Percentiles rank a stretch among this genome's conserved stretches.
Conservation (phyloP, 495 filamentous ascomycete species). For the Pyrenula aspistea region DNA sequence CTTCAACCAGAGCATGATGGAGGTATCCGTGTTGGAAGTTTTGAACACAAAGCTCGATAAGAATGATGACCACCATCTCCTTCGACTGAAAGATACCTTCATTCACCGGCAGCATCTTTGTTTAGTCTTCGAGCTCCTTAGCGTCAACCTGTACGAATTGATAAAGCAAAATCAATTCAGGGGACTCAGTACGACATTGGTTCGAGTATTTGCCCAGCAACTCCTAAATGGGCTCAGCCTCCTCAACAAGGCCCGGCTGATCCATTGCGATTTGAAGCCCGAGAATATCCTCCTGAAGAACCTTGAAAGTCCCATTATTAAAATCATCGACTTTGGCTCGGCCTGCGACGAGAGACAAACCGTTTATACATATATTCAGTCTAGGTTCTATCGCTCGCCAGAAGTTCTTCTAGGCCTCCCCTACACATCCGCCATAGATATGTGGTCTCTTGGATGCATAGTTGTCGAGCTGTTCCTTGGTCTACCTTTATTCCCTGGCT, state of each 20-base stretch:
- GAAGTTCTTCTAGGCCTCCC: constrained; percentile 90
- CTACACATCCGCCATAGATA: constrained; percentile 97
- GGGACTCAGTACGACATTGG: constrained; percentile 91
- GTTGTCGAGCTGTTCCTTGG: constrained; percentile 97
- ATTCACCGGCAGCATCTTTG: constrained; percentile 97
- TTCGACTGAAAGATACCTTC: constrained; percentile 95
- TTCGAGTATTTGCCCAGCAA: constrained; percentile 97
- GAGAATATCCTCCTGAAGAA: constrained; percentile 99
- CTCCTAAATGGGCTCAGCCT: constrained; percentile 83
- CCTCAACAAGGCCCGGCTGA: constrained; percentile 90
- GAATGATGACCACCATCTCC: constrained; percentile 95
- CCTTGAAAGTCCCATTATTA: constrained; percentile 98
- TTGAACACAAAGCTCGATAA: constrained; percentile 98
- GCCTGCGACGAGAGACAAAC: constrained; percentile 98
- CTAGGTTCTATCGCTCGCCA: constrained; percentile 93
- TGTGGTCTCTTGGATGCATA: constrained; percentile 99
- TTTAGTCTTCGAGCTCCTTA: constrained; percentile 92
- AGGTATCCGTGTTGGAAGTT: constrained; percentile 94
- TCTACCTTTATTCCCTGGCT: constrained; percentile 89
- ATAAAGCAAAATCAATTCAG: constrained; percentile 99
- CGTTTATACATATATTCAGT: constrained; percentile 99
- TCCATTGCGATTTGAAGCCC: constrained; percentile 97
- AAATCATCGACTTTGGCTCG: constrained; percentile 99
- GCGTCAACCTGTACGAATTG: constrained; percentile 95
- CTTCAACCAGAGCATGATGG: constrained; percentile 99